Evolutionary conservation across 176 grass and related monocot species (phyloP), one percentile per base, ranked within the genome.

Genomic region (Aegilops sharonensis): DNA sequence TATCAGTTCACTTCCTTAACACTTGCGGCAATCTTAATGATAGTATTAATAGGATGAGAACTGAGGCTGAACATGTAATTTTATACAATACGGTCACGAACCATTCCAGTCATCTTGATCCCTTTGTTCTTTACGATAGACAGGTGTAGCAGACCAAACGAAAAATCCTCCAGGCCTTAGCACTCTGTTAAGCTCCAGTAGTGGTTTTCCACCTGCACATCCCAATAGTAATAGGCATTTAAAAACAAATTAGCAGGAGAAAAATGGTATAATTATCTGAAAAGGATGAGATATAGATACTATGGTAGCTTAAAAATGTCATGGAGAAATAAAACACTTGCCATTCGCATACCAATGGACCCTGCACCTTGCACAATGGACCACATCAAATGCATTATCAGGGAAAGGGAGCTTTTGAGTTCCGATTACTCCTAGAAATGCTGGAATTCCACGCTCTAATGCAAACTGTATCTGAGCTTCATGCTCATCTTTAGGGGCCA

Each of bases 401-500:
- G 97, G 94, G 78, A 98, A 94, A 21, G 94, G 79, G 82, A 98
- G 94, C 80, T 88, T 94, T 78, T 92, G 88, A 78, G 97, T 96
- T 66, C 87, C 94, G 39, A 96, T 98, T 29, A 98, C 94, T 57
- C 89, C 91, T 57, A 98, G 80, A 79, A 98, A 92, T 47, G 97
- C 90, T 68, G 92, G 97, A 91, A 98, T 96, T 48, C 97, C 97
- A 12, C 94, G 90, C 82, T 98, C 97, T 42, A 98, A 83, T 32
- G 94, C 92, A 81, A 98, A 98, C 54, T 98, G 90, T 91, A 98
- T 98, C 86, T 98, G 94, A 77, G 97, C 94, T 84, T 98, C 90
- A 66, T 98, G 94, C 89, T 98, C 97, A 78, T 98, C 94, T 86
- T 98, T 94, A 77, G 97, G 97, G 24, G 94, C 97, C 82, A 98